Conservation (phyloP, 495 filamentous ascomycete genomes). For the Neurospora sp. region DNA sequence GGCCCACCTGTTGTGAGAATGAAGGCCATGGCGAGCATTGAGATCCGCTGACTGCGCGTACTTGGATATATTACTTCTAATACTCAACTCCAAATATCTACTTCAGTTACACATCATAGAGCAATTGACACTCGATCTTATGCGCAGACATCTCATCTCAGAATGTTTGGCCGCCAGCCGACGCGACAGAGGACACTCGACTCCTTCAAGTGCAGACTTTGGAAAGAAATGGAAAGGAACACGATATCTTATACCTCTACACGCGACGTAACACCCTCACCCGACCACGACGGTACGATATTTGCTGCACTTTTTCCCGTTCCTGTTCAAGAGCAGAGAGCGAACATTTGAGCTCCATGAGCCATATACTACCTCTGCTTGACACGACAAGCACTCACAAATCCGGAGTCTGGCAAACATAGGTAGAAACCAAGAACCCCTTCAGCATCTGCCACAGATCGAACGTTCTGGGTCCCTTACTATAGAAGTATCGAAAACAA, state of each 20-base stretch:
- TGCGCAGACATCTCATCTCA: not conserved
- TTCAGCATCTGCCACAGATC: not conserved
- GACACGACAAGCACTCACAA: not conserved
- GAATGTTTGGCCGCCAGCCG: not conserved
- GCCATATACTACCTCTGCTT: not conserved
- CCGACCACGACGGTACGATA: not conserved
- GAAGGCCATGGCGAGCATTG: not conserved
- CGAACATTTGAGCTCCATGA: not conserved
- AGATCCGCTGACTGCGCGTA: not conserved
- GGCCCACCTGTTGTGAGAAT: not conserved
- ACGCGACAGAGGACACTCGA: not conserved
- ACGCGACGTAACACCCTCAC: not conserved
- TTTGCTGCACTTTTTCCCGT: not conserved
- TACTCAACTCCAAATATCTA: not conserved
- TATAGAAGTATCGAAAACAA: not conserved
- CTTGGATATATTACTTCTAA: not conserved
- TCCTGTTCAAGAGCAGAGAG: not conserved
- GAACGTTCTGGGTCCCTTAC: not conserved
- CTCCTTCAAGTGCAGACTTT: not conserved
- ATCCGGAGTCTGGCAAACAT: not conserved
- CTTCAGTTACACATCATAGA: not conserved
- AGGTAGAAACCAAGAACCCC: not conserved
- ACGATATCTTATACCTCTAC: not conserved
- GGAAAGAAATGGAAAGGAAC: not conserved
- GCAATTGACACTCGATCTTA: not conserved